These are phyloP conservation scores for Malania oleifera DNA, from an alignment of 164 flowering plant species.

Conservation along the genomic window DNA sequence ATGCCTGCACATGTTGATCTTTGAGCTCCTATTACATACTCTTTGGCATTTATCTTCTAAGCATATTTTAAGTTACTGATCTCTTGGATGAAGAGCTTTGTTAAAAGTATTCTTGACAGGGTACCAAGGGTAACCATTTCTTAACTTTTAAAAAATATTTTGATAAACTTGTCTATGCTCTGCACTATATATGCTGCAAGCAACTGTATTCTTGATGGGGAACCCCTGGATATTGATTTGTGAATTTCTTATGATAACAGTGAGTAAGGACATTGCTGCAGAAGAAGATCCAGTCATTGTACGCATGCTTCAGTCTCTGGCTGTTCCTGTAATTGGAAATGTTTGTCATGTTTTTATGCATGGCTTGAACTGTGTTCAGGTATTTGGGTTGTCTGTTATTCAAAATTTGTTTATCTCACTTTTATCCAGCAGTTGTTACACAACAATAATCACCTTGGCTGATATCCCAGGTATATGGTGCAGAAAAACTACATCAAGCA, in stretches of 20 bases:
- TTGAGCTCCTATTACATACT: too few species aligned
- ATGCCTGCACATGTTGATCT: too few species aligned
- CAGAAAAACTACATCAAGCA: slow-evolving; percentile 73
- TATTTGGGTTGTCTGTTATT: slow-evolving; percentile 14
- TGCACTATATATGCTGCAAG: too few species aligned
- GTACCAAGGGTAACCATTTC: not conserved
- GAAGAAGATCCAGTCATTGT: slow-evolving; percentile 58
- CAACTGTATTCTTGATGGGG: too few species aligned
- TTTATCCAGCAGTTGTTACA: not conserved
- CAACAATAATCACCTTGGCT: not conserved
- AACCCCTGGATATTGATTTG: slow-evolving; percentile 1
- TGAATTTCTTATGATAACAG: slow-evolving; percentile 29
- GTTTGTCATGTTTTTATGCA: slow-evolving; percentile 94
- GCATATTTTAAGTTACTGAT: too few species aligned
- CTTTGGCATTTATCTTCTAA: too few species aligned
- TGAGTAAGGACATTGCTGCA: slow-evolving; percentile 41
- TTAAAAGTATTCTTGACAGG: too few species aligned
- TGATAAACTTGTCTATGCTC: not conserved
- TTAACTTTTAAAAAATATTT: not conserved
- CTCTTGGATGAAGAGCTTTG: too few species aligned
- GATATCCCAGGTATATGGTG: slow-evolving; percentile 68
- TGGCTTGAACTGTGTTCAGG: slow-evolving; percentile 83
- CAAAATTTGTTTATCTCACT: not conserved
- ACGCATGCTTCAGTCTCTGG: slow-evolving; percentile 76
- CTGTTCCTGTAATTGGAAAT: slow-evolving; percentile 90